Conservation (phyloP, 345 rosid genomes). For the Eucalyptus pauciflora region DNA sequence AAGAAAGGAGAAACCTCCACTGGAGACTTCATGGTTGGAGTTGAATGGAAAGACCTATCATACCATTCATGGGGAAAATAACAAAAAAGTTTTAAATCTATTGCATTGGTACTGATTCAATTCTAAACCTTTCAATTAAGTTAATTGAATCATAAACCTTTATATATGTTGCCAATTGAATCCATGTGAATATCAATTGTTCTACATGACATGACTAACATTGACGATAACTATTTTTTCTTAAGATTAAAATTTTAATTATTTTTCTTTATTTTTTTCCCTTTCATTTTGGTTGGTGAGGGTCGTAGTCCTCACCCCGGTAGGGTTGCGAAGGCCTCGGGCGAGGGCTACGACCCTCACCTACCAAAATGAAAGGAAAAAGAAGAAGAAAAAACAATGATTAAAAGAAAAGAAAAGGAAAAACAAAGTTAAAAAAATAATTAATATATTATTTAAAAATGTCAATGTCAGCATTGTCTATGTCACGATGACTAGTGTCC, state of each 20-base stretch:
- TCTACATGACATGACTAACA: too few relatives aligned
- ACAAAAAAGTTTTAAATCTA: background rate
- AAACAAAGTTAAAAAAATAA: too few relatives aligned
- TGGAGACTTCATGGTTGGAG: background rate
- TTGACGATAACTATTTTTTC: accelerated
- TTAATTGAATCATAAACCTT: too few relatives aligned
- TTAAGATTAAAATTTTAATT: too few relatives aligned
- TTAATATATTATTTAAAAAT: too few relatives aligned
- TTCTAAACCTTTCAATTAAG: too few relatives aligned
- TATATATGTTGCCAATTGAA: background rate
- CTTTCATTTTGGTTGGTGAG: background rate
- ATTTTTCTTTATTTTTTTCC: background rate
- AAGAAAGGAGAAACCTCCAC: background rate
- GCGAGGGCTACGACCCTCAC: background rate
- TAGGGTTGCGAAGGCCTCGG: too few relatives aligned
- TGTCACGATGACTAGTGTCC: too few relatives aligned
- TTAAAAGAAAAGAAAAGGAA: too few relatives aligned
- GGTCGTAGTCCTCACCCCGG: background rate
- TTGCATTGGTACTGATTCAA: accelerated
- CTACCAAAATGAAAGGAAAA: background rate
- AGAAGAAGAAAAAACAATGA: too few relatives aligned
- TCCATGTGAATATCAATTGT: background rate
- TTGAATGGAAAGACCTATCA: background rate
- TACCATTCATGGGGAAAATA: too few relatives aligned
- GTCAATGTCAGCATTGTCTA: accelerated